Conservation (phyloP, 768 basidiomycete genomes). For the Pleurotus eryngii region DNA sequence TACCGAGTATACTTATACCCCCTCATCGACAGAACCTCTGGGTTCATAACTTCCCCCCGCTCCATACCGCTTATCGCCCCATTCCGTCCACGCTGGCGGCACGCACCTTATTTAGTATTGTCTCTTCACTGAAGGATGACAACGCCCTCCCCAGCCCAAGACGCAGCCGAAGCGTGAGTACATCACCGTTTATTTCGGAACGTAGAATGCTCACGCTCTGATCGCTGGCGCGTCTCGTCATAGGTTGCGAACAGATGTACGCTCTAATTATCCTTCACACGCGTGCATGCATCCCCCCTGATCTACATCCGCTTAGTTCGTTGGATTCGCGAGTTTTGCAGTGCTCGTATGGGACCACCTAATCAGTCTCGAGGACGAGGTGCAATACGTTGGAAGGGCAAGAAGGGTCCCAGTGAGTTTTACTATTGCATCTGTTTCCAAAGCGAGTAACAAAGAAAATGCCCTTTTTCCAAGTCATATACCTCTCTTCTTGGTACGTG, state of each 20-base stretch:
- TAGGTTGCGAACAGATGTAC: slow-evolving; percentile 10
- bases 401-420: slow-evolving; percentile 42
- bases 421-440: not conserved
- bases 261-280: not conserved
- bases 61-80: not conserved
- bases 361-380: slow-evolving; percentile 48
- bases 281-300: not conserved
- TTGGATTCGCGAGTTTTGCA: slow-evolving; percentile 50
- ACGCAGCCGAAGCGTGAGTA: slow-evolving; percentile 7
- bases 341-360: slow-evolving; percentile 56
- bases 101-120: too few relatives aligned
- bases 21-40: too few relatives aligned
- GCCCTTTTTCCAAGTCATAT: slow-evolving; percentile 28
- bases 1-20: too few relatives aligned
- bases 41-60: not conserved
- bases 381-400: slow-evolving; percentile 50
- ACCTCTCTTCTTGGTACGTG: slow-evolving; percentile 38
- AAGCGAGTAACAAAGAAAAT: not conserved
- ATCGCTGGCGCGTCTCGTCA: not conserved
- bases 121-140: too few relatives aligned
- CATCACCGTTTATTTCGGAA: not conserved
- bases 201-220: not conserved
- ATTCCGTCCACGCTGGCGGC: not conserved
- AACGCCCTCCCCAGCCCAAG: not conserved
- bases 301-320: slow-evolving; percentile 29